A percentile compares a stretch with the other conserved stretches of the same genome.
These are phyloP conservation scores for Pseudevernia furfuracea DNA, from an alignment of 495 filamentous ascomycete genomes.

Conservation along the genomic window DNA sequence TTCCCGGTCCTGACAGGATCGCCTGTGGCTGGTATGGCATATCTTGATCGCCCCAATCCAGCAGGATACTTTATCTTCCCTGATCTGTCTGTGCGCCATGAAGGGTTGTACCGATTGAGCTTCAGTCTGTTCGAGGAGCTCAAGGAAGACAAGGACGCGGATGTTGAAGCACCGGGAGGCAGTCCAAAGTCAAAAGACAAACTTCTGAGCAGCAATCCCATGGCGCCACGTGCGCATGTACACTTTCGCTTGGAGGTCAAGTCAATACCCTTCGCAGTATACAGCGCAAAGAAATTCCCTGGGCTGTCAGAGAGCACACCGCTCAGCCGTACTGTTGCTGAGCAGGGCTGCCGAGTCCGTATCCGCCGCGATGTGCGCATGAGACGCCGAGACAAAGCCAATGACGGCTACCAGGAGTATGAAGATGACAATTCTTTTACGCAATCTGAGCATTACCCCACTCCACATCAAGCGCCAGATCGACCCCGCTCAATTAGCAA, in stretches of 20 bases:
- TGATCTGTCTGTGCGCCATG: conserved; percentile 91
- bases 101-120: conserved; percentile 78
- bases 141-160: conserved; percentile 65
- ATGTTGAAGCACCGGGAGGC: conserved; percentile 40
- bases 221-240: conserved; percentile 37
- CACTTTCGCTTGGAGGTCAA: conserved; percentile 84
- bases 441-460: conserved; percentile 48
- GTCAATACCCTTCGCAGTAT: conserved; percentile 79
- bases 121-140: conserved; percentile 93
- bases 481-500: conserved; percentile 72
- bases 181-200: conserved; percentile 27
- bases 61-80: conserved; percentile 98
- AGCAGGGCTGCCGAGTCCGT: conserved; percentile 94
- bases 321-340: conserved; percentile 83
- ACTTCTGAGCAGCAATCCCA: conserved; percentile 28
- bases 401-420: conserved; percentile 55
- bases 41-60: conserved; percentile 81
- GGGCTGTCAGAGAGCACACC: conserved; percentile 84
- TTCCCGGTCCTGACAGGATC: conserved; percentile 89
- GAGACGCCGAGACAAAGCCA: conserved; percentile 69
- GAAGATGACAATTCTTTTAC: conserved; percentile 56
- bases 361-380: conserved; percentile 96
- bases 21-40: conserved; percentile 93
- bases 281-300: conserved; percentile 97
- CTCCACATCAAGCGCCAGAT: conserved; percentile 51